Evolutionary conservation across 2,329 filamentous ascomycete genomes (phyloP), one percentile per base, ranked within the genome.

Genomic region (Fusarium camptoceras): DNA sequence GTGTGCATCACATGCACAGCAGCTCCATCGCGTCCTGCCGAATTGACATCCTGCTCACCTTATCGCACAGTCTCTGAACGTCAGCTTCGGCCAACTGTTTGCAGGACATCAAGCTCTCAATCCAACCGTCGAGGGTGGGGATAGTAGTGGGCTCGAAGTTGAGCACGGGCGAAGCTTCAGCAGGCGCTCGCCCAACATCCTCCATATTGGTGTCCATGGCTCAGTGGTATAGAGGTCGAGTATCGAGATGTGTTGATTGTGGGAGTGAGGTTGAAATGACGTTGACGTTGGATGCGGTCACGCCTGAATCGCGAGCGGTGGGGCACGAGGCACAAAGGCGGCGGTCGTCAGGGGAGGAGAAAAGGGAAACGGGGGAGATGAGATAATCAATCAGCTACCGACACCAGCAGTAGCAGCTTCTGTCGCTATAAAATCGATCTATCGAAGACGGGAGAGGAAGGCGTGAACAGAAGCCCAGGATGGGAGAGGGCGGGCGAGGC

Each of bases 201-300:
- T 98, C 95, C 96, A 99, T 99, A 83, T 97, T 97, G 79, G 94
- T 97, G 83, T 99, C 95, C 94, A 98, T 97, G 70, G 64, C 63
- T 58, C 43, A 66, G 59, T 20, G 30, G 22, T 58, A 58, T 58
- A 39, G 62, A 71, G 43, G 20, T 48, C 60, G 46, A 46, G 27
- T 64, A 10, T 44, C 50, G 47, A 46, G 64, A 56, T 59, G 57
- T 55, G 60, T 67, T 64, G 61, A 56, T 51, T 55, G 67, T 66
- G 67, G 49, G 48, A 54, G 61, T 58, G 57, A 60, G 66, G 69
- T 66, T 70, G 60, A 70, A 68, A 76, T 74, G 74, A 76, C 66
- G 73, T 71, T 69, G 65, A 64, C 59, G 71, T 68, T 72, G 60
- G 76, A 78, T 78, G 74, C 71, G 72, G 76, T 74, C 72, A 74